Base-by-base conservation (phyloP, 805 yeast species). In the Kuraishia ogatae region DNA sequence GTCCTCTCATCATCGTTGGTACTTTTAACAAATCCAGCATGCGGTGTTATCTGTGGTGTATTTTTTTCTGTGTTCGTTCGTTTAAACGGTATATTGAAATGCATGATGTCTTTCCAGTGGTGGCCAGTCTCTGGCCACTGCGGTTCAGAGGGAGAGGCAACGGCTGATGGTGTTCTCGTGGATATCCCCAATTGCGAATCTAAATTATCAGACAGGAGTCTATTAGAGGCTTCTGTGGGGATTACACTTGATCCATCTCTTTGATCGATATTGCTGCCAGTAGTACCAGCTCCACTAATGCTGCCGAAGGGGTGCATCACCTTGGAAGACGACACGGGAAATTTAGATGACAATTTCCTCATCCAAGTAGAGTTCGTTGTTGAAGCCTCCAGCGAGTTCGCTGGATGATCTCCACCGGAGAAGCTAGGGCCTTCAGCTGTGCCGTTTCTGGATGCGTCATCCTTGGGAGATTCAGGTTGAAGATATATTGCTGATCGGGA, bases 1-100 rank as follows among this genome's bases (percentile, higher is more conserved):
- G 67, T 63, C 51, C 64, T 67, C 28, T 24, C 35, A 15, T 35
- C 43, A 15, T 35, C 43, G 13, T 35, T 11, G n/a, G 43, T 13
- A 17, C 43, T 35, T 35, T 35, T 10, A 17, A 35, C 43, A 35
- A 35, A 35, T 35, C 13, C 43, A 10, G 43, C 43, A 35, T 35
- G 43, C 43, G 6, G 43, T 8, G 43, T 35, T 13, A 35, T 35
- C n/a, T 35, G 43, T 8, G 43, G 43, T 10, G 43, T 35, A 15
- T 35, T 35, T 17, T 35, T 35, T 35, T 35, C 43, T 35, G 43
- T 11, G 43, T 35, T 35, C 17, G 17, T 17, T 35, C 43, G 6
- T 11, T 35, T 35, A 17, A 35, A 35, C 2, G 43, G 43, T 35
- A 35, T 35, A 17, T 35, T 35, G 17, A 35, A 35, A 35, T 35